These are phyloP conservation scores for Papiliotrema terrestris DNA, from an alignment of 1,284 basidiomycete species.

Conservation along the genomic window DNA sequence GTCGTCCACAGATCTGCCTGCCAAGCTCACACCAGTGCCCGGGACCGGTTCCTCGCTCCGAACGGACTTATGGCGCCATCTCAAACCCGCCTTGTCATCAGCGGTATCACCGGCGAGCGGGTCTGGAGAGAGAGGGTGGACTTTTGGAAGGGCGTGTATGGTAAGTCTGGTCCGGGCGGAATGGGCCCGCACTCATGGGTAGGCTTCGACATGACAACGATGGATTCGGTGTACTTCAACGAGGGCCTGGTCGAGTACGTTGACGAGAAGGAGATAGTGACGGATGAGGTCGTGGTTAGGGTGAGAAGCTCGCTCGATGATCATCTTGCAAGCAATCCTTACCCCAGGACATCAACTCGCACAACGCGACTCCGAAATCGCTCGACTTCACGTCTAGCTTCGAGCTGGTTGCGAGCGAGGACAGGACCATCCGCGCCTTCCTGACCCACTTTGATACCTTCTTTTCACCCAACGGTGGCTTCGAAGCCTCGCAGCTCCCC, in stretches of 20 bases:
- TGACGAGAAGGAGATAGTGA: conserved; percentile 64
- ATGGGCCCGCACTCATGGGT: not conserved
- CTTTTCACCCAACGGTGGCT: conserved; percentile 64
- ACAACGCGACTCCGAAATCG: conserved; percentile 61
- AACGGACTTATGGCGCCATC: conserved; percentile 86
- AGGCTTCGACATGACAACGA: conserved; percentile 82
- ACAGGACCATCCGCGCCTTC: conserved; percentile 71
- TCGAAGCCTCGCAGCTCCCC: conserved; percentile 51
- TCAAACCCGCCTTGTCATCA: conserved; percentile 81
- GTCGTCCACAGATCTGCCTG: conserved; percentile 1
- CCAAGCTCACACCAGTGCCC: conserved; percentile 53
- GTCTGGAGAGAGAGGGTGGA: conserved; percentile 73
- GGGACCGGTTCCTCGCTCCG: conserved; percentile 76
- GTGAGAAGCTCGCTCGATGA: conserved; percentile 47
- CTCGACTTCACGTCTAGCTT: conserved; percentile 78
- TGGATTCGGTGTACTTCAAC: conserved; percentile 62
- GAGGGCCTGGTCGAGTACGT: conserved; percentile 82
- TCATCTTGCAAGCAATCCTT: not conserved
- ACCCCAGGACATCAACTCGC: conserved; percentile 65
- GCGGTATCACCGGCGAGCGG: conserved; percentile 70
- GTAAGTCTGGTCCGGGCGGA: conserved; percentile 48
- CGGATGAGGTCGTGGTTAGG: conserved; percentile 65
- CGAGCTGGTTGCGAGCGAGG: conserved; percentile 59
- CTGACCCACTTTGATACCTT: conserved; percentile 93
- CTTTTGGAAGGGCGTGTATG: conserved; percentile 91